These are phyloP conservation scores for Pisolithus albus DNA, from an alignment of 768 basidiomycete species.

Conservation along the genomic window DNA sequence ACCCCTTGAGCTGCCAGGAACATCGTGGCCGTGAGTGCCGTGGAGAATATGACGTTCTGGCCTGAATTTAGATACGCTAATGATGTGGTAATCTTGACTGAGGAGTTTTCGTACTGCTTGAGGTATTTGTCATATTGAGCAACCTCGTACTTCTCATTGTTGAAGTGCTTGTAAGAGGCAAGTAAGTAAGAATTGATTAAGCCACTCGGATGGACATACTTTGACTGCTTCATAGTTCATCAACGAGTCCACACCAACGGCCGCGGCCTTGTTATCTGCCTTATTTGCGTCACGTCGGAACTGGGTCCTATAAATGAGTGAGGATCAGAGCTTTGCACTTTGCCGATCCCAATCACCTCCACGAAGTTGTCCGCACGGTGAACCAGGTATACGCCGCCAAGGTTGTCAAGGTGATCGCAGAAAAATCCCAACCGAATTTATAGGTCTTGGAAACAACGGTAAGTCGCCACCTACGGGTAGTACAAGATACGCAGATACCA, in stretches of 20 bases:
- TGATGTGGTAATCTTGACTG: slow-evolving; percentile 91
- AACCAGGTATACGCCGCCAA: slow-evolving; percentile 96
- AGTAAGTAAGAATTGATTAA: background rate
- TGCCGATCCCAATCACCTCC: slow-evolving; percentile 54
- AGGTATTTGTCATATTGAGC: slow-evolving; percentile 89
- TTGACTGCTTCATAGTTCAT: slow-evolving; percentile 99
- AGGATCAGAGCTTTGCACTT: background rate
- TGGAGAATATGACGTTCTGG: slow-evolving; percentile 94
- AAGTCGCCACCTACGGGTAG: background rate
- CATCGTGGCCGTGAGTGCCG: slow-evolving; percentile 91
- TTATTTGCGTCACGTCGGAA: slow-evolving; percentile 94
- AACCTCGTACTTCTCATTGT: slow-evolving; percentile 91
- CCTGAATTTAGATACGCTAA: slow-evolving; percentile 92
- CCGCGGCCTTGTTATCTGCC: slow-evolving; percentile 95
- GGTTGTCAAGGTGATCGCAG: slow-evolving; percentile 78
- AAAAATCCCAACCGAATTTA: slow-evolving; percentile 97
- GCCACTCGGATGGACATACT: slow-evolving; percentile 36
- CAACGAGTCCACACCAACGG: slow-evolving; percentile 87
- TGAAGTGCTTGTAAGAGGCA: slow-evolving; percentile 68
- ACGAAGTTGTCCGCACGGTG: slow-evolving; percentile 91
- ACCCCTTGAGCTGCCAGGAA: slow-evolving; percentile 94
- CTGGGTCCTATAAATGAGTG: slow-evolving; percentile 52
- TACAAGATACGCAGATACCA: slow-evolving; percentile 40
- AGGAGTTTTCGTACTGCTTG: slow-evolving; percentile 80
- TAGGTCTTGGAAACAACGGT: slow-evolving; percentile 56